Base-by-base conservation (phyloP, 257 asterid species). In the Solanum chmielewskii region DNA sequence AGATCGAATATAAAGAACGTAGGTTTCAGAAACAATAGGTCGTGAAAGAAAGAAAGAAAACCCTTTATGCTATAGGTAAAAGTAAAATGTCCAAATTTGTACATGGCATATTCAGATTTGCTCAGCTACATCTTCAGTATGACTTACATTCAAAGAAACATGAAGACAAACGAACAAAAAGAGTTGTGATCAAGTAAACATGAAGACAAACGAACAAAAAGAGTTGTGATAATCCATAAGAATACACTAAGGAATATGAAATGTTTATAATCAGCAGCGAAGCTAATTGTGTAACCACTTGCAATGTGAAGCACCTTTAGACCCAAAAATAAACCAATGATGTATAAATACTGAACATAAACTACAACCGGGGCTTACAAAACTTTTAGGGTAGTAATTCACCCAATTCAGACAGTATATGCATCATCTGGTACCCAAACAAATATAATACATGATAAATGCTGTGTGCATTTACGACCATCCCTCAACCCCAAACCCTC, bases 321-420 rank as follows among this genome's bases (percentile, higher is more conserved):
- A 84, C 87, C 86, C 73, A 85, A 49, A 89, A 89, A 84, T 25
- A 60, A 69, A 89, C 87, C 91, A 84, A 89, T 89, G 81, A 84
- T 78, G 75, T 29, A 60, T 31, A 81, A 44, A 77, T 42, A 66
- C 85, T 21, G 27, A 41, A 85, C 56, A 45, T 87, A 41, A 84
- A 68, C 84, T 73, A 78, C 73, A 82, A 49, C 85, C 66, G 82
- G 16, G 7, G 70, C 52, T 81, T 49, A 52, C 85, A 81, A 81
- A 81, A 81, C 21, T 81, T 81, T 52, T 81, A 81, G 85, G 85
- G 85, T 70, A 81, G 35, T 49, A 52, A 52, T 80, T 73, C 29
- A 80, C 85, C 85, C 85, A 49, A 81, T 49, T 49, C 85, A 81
- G 45, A 52, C 85, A 81, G 69, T 18, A 81, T 49, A 76, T 13